Percentiles rank a stretch among this genome's conserved stretches.
Conservation (phyloP, 768 basidiomycete species). For the Tremella mesenterica region DNA sequence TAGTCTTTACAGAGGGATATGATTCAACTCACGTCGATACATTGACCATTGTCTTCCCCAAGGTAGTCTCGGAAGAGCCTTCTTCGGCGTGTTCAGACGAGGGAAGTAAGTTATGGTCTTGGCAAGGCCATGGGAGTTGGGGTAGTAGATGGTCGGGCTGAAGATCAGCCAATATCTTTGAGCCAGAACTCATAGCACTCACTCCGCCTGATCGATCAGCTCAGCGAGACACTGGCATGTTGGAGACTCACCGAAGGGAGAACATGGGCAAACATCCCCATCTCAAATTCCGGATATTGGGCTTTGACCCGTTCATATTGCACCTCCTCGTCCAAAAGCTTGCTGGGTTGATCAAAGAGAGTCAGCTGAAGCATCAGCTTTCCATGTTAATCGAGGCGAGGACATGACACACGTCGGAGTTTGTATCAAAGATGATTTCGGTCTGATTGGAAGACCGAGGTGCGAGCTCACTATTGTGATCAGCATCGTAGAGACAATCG, state of each 20-base stretch:
- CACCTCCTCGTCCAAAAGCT: not conserved
- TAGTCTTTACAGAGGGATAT: not conserved
- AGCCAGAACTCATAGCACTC: not conserved
- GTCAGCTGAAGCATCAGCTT: not conserved
- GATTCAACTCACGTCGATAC: not conserved
- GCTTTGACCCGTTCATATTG: not conserved
- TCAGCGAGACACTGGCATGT: not conserved
- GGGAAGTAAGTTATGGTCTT: slow-evolving; percentile 7
- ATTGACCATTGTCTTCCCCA: slow-evolving; percentile 1
- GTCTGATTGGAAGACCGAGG: not conserved
- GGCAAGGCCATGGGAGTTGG: not conserved
- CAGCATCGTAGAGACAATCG: not conserved
- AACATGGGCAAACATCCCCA: slow-evolving; percentile 4
- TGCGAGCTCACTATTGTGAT: not conserved
- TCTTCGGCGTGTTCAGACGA: not conserved
- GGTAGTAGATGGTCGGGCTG: slow-evolving; percentile 4
- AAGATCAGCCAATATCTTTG: too few relatives aligned
- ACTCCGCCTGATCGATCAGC: slow-evolving; percentile 3
- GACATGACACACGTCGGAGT: slow-evolving; percentile 1
- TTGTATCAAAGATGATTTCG: not conserved
- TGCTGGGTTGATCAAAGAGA: not conserved
- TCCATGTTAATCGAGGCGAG: not conserved
- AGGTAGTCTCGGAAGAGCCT: not conserved
- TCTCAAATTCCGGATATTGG: not conserved
- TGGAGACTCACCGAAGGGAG: slow-evolving; percentile 1